Base-by-base conservation (phyloP, 2,329 filamentous ascomycete species). In the Cyphellophora attinorum region DNA sequence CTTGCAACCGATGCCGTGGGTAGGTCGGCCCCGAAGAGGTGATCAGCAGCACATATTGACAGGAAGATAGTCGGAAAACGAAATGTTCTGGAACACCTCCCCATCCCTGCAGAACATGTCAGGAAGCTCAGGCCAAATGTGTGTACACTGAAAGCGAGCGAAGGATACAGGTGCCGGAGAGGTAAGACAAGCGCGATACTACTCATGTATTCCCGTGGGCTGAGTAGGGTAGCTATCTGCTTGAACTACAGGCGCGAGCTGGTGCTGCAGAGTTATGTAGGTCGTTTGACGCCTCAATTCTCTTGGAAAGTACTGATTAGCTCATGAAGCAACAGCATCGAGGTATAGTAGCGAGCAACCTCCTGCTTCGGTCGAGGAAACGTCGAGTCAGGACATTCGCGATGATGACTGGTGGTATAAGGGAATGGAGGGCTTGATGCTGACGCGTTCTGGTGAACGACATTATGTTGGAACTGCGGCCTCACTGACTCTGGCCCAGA, bases 321-420 rank as follows among this genome's bases (percentile, higher is more conserved):
- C 13, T 13, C 8, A 27, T 23, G 6, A 39, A n/a, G n/a, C n/a
- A n/a, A n/a, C n/a, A n/a, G n/a, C 14, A 15, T 37, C 40, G 27
- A 40, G 19, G 18, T 30, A 38, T 10, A 37, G 23, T 16, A 41
- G 27, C 19, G 19, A 21, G 16, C 12, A 25, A 6, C 40, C 40
- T 5, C 49, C 45, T 13, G 45, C 38, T 4, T 44, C 32, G 13
- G 39, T 42, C 6, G 45, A 47, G 25, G 38, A 43, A 10, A 52
- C 55, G 16, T n/a, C n/a, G n/a, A n/a, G n/a, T n/a, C 25, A 39
- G 2, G 39, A 47, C 4, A 33, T 38, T n/a, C 53, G 57, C 23
- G 49, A 55, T 18, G 57, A 59, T 37, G 56, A 58, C 36, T 60
- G 56, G 56, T 60, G 57, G 56, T 59, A 55, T 29, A 55, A 58